Evolutionary conservation across 345 rosid genomes (phyloP).

Genomic region (Stellera chamaejasme): DNA sequence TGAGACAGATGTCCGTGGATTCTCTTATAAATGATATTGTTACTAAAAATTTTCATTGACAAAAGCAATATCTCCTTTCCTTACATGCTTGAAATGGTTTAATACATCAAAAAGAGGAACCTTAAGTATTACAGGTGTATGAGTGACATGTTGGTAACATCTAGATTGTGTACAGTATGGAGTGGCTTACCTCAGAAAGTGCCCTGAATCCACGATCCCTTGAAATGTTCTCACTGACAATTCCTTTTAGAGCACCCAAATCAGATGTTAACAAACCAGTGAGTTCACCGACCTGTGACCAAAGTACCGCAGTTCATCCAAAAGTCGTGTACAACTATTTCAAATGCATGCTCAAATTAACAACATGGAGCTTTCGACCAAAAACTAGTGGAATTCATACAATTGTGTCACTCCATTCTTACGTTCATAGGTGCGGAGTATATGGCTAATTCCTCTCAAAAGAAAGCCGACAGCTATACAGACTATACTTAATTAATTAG

Average conservation of each 20-base stretch:
- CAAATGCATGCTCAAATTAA: no score
- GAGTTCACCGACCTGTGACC: conserved; percentile 76
- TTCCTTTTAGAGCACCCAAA: conserved; percentile 72
- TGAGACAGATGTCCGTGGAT: conserved; percentile 5
- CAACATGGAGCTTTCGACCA: no score
- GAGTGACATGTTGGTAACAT: conserved; percentile 18
- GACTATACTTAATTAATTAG: no score
- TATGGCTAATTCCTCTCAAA: no score
- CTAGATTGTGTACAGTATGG: conserved; percentile 49
- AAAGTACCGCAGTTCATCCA: not conserved
- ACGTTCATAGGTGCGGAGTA: no score
- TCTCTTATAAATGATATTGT: conserved; percentile 9
- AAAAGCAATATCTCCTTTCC: not conserved
- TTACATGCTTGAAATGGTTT: no score
- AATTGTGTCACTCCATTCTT: no score
- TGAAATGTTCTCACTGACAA: conserved; percentile 82
- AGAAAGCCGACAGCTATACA: no score
- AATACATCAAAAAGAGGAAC: not conserved
- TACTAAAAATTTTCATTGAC: conserved; percentile 5
- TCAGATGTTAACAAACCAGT: conserved; percentile 81
- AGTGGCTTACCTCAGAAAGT: conserved; percentile 94
- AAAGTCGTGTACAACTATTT: not conserved
- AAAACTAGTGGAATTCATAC: no score
- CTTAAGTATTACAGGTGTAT: not conserved
- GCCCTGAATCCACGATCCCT: conserved; percentile 99